Conservation (phyloP, 2,329 filamentous ascomycete genomes). For the Allantophomopsis cytisporea region DNA sequence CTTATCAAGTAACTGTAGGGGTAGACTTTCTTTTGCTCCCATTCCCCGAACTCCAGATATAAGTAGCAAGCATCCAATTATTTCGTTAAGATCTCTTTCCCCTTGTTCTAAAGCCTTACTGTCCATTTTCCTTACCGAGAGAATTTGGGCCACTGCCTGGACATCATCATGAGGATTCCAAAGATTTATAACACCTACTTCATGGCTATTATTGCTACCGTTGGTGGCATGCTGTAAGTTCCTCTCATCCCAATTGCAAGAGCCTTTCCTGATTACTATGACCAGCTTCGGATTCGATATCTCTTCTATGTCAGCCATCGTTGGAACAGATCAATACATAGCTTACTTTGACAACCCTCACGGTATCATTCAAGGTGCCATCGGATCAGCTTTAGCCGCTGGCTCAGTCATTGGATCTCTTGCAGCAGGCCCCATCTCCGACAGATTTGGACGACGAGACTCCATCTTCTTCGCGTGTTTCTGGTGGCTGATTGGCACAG, state of each 20-base stretch:
- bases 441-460: conserved; percentile 30
- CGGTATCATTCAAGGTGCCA: conserved; percentile 23
- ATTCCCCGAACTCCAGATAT: too few relatives aligned
- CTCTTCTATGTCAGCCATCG: conserved; percentile 37
- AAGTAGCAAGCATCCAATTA: too few relatives aligned
- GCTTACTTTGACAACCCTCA: conserved; percentile 35
- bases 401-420: conserved; percentile 32
- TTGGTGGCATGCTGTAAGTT: conserved; percentile 33
- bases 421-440: conserved; percentile 28
- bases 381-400: conserved; percentile 31
- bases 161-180: conserved; percentile 18
- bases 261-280: not conserved
- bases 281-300: conserved; percentile 40
- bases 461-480: conserved; percentile 29
- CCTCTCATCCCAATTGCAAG: not conserved
- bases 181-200: conserved; percentile 41
- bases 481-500: conserved; percentile 28
- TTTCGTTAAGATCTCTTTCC: too few relatives aligned
- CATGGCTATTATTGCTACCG: conserved; percentile 33
- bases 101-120: not conserved
- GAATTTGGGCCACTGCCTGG: not conserved
- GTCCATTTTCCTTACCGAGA: not conserved
- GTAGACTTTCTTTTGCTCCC: too few relatives aligned
- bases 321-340: conserved; percentile 33
- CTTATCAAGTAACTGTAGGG: too few relatives aligned